Evolutionary conservation across 176 grass and related monocot genomes (phyloP).

Genomic region (Areca catechu): DNA sequence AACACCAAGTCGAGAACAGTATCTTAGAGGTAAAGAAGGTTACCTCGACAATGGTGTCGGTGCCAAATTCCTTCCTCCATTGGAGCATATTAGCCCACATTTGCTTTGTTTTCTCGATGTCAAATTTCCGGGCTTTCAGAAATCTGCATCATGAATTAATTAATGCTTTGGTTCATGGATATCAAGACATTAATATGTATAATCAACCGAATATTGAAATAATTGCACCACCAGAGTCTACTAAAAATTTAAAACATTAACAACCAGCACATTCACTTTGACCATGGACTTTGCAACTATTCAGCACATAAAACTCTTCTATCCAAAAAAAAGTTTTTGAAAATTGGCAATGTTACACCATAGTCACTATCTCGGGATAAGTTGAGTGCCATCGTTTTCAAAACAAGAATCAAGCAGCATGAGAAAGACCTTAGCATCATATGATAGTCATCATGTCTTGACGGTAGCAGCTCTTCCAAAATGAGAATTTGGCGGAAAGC

Average conservation of each 20-base stretch:
- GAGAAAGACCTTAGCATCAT: constrained; percentile 70
- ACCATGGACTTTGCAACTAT: no score
- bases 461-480: constrained; percentile 89
- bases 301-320: no score
- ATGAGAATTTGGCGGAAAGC: constrained; percentile 90
- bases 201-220: no score
- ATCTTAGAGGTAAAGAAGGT: background rate
- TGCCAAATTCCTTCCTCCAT: constrained; percentile 76
- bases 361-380: background rate
- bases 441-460: constrained; percentile 96
- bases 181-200: no score
- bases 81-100: constrained; percentile 90
- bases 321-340: no score
- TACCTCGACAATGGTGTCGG: constrained; percentile 69
- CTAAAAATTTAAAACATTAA: no score
- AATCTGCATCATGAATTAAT: constrained; percentile 20
- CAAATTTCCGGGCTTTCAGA: constrained; percentile 77
- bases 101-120: constrained; percentile 84
- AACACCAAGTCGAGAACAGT: no score
- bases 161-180: no score
- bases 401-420: background rate
- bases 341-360: no score
- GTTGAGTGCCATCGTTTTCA: background rate
- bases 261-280: no score
- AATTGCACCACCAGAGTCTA: no score